Percentiles rank a stretch among this genome's conserved stretches.
Evolutionary conservation across 2,329 filamentous ascomycete genomes (phyloP).

Genomic region (Alternaria sp.): DNA sequence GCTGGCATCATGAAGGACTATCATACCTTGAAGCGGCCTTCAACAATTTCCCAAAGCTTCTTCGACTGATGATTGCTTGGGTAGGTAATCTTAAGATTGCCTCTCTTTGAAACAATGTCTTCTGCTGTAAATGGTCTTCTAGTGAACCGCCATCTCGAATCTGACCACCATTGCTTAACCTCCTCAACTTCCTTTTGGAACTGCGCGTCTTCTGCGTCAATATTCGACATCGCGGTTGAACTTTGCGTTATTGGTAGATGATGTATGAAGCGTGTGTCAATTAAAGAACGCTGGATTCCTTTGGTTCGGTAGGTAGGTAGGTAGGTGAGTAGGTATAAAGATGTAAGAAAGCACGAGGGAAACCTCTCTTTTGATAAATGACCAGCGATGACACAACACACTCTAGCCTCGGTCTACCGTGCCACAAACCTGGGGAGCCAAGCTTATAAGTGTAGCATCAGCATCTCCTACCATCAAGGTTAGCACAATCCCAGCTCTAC

Average conservation of each 20-base stretch:
- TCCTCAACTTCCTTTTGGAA: conserved; percentile 85
- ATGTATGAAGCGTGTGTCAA: background rate
- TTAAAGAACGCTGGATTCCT: background rate
- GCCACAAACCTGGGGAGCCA: conserved; percentile 30
- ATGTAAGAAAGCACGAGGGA: conserved; percentile 1
- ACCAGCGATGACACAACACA: conserved; percentile 36
- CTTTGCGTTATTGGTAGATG: background rate
- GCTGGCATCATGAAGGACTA: background rate
- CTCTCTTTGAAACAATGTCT: conserved; percentile 95
- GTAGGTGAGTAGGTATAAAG: conserved; percentile 1
- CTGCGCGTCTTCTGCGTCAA: conserved; percentile 73
- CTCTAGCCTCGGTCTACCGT: conserved; percentile 29
- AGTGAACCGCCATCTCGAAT: conserved; percentile 91
- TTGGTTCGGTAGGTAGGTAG: background rate
- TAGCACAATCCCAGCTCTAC: conserved; percentile 17
- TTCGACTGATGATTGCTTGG: conserved; percentile 88
- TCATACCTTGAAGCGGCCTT: conserved; percentile 80
- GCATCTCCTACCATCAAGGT: conserved; percentile 19
- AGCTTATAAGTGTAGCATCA: conserved; percentile 41
- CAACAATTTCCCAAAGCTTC: conserved; percentile 93
- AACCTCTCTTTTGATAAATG: conserved; percentile 13
- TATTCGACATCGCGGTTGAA: conserved; percentile 39
- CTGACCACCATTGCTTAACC: conserved; percentile 93
- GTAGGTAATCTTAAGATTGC: conserved; percentile 89
- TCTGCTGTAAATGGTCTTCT: conserved; percentile 93